Base-by-base conservation (phyloP, 1,139 yeast species). In the Nakaseomyces delphensis region DNA sequence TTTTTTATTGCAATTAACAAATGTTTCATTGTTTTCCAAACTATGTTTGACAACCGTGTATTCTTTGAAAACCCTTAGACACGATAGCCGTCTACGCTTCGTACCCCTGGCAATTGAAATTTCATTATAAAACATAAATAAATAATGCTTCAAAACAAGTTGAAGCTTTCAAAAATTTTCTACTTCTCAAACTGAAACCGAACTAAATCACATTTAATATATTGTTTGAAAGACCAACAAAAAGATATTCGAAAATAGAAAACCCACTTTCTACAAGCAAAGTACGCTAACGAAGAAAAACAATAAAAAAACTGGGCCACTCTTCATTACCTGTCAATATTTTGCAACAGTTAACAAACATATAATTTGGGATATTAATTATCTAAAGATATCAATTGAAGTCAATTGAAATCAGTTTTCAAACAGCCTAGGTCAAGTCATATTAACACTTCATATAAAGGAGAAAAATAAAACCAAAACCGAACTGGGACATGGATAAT, bases 71-170 rank as follows among this genome's bases (percentile, higher is more conserved):
- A 25, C 28, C 28, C 28, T 9, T 25, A 10, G 6, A 21, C 31
- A 13, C 2, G 14, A 1, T 28, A 8, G 5, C 28, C n/a, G 10
- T 4, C 8, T 25, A 25, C 1, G 5, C 9, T 25, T 25, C 13
- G n/a, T 10, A 25, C n/a, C 28, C n/a, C 28, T 2, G 5, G n/a
- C 6, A 7, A 10, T 25, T 25, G 16, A 2, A 18, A 31, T 19
- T 31, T 31, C 35, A 31, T 31, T 31, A 18, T 31, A 31, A 31
- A 31, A 31, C 35, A 8, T 18, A n/a, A 29, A 31, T 31, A 31
- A 18, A 31, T 31, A 31, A 31, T 23, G 10, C 35, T 16, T 31
- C 13, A 31, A 31, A 18, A 31, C 8, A 7, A 14, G 19, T 11
- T 10, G 5, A 4, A 25, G 13, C 28, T 25, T 25, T 25, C n/a